phyloP scores from a whole-genome alignment of 305 asterid genomes.

The Rubia tinctorum region DNA sequence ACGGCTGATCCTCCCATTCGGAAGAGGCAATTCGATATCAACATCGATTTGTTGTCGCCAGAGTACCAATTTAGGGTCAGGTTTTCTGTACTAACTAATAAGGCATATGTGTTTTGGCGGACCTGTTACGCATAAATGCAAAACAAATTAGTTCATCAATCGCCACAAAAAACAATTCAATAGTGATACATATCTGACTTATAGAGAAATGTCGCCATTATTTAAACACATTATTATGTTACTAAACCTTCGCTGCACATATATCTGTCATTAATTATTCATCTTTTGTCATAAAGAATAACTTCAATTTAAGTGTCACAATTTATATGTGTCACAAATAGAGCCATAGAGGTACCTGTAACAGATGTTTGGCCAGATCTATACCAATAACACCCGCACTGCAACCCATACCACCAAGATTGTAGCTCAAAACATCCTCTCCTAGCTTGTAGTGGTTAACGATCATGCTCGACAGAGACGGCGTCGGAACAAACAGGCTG shows the following conservation, averaged over 20 bases:
- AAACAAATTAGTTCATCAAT: background rate
- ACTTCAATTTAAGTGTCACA: too few relatives aligned
- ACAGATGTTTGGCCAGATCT: background rate
- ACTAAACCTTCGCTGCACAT: too few relatives aligned
- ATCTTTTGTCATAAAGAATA: too few relatives aligned
- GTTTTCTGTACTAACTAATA: background rate
- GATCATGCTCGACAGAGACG: background rate
- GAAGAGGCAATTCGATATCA: background rate
- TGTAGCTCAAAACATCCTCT: background rate
- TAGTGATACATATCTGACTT: too few relatives aligned
- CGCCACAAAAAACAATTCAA: too few relatives aligned
- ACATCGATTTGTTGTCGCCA: background rate
- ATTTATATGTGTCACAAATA: too few relatives aligned
- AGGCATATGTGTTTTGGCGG: background rate
- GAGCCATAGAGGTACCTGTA: background rate
- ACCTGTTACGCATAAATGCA: background rate
- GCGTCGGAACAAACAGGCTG: background rate
- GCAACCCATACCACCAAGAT: slow-evolving; percentile 1
- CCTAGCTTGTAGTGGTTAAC: background rate
- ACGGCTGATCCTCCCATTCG: background rate
- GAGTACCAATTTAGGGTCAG: background rate
- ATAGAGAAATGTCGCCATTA: too few relatives aligned
- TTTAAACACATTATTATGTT: too few relatives aligned
- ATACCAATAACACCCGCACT: background rate
- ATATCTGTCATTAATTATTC: too few relatives aligned